Evolutionary conservation across 1,139 yeast genomes (phyloP), one percentile per base, ranked within the genome.

Genomic region (Lodderomyces oxycetoniae): DNA sequence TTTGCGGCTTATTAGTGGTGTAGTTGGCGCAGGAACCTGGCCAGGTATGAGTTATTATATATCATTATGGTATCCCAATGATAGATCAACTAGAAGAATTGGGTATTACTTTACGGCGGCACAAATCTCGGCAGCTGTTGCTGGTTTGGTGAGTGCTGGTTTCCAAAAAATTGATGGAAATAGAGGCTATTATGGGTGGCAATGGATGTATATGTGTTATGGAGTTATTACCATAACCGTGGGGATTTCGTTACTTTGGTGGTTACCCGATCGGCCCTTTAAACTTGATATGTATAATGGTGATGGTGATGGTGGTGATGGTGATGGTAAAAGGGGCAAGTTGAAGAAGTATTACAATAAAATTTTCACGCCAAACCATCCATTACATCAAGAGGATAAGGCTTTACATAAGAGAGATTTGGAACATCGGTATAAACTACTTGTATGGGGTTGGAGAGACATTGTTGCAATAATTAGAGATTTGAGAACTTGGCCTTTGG

Each of bases 21-120:
- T 82, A 39, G 84, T 82, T 39, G 88, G 88, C 33, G 95, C 95
- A 8, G 96, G 96, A 25, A 79, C 88, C 3, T 87, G 95, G 95
- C 96, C 96, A 1, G 96, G 95, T 8, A 67, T 87, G 79, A 79
- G 89, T 16, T 86, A 85, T 58, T 87, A 85, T 49, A 69, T 87
- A 29, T 76, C 89, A 1, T 64, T 85, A 47, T 87, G 95, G 93
- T 87, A 87, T 50, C 95, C 95, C 1, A 74, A 80, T 35, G 80
- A 83, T 33, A 67, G 93, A 39, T 74, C 79, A 45, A 84, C 94
- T 3, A 71, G 77, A 45, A 67, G 96, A 50, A 83, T 87, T 42
- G 95, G 95, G 2, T 86, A 83, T 60, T 87, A 87, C 56, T 87
- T 81, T 57, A 85, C 95, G 2, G 95, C 96, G 12, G 95, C 95